phyloP scores from a whole-genome alignment of 768 basidiomycete species.

The Agaricus blazei region DNA sequence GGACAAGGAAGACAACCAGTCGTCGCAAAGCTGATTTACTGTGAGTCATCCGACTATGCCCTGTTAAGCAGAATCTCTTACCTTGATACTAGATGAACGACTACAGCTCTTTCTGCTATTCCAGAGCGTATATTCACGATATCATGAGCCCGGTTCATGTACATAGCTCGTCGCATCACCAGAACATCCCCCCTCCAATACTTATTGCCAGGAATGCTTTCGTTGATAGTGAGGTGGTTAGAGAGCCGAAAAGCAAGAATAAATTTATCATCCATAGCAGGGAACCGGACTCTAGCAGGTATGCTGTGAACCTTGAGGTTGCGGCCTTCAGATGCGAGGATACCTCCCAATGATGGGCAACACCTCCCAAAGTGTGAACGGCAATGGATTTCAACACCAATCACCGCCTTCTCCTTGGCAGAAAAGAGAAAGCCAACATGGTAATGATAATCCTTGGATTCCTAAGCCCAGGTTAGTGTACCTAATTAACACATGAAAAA shows the following conservation, averaged over 20 bases:
- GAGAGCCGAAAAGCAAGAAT: not conserved
- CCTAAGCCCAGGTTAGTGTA: not conserved
- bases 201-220: not conserved
- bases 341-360: not conserved
- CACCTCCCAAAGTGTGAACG: not conserved
- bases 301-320: not conserved
- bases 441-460: not conserved
- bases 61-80: not conserved
- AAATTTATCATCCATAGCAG: not conserved
- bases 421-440: not conserved
- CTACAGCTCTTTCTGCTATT: not conserved
- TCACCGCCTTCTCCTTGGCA: not conserved
- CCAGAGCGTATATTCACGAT: not conserved
- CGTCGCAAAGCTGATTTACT: no score
- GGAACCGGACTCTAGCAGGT: not conserved
- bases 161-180: not conserved
- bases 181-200: not conserved
- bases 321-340: not conserved
- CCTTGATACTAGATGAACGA: not conserved
- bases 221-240: not conserved
- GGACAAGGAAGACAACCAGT: no score
- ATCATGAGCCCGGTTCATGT: not conserved
- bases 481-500: not conserved
- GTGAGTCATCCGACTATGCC: no score
- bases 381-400: not conserved